Conservation (phyloP, 1,284 basidiomycete genomes). For the Stygiomarasmius scandens region DNA sequence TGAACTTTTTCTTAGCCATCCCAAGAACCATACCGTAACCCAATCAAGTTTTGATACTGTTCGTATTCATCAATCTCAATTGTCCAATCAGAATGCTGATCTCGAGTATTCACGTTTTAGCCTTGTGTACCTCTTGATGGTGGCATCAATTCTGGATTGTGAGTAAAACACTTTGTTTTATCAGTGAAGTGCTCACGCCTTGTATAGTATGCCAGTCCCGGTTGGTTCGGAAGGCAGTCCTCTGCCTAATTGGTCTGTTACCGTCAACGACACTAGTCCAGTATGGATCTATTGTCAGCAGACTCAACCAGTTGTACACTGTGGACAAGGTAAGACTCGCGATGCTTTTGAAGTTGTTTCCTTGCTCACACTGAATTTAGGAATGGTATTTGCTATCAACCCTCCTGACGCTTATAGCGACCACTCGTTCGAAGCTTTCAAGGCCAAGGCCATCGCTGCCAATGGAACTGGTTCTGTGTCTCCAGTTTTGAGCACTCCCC, state of each 20-base stretch:
- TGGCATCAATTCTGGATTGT: constrained; percentile 54
- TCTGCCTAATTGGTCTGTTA: constrained; percentile 21
- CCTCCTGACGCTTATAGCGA: constrained; percentile 40
- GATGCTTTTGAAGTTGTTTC: too few relatives aligned
- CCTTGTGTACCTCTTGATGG: constrained; percentile 46
- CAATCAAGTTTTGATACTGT: constrained; percentile 32
- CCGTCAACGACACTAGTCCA: constrained; percentile 33
- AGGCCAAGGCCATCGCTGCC: constrained; percentile 38
- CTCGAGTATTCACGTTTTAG: constrained; percentile 31
- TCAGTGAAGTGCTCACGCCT: too few relatives aligned
- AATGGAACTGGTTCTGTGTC: constrained; percentile 29
- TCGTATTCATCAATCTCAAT: constrained; percentile 26
- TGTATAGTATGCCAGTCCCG: neutral
- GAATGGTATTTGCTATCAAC: constrained; percentile 61
- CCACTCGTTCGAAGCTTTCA: constrained; percentile 49
- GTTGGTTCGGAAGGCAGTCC: neutral
- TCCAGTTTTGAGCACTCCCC: constrained; percentile 33
- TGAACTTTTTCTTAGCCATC: constrained; percentile 16
- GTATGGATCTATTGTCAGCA: constrained; percentile 47
- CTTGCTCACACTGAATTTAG: too few relatives aligned
- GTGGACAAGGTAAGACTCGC: constrained; percentile 21
- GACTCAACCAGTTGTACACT: constrained; percentile 8
- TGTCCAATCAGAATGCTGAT: too few relatives aligned
- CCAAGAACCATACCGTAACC: constrained; percentile 57
- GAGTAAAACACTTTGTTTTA: constrained; percentile 13